Base-by-base conservation (phyloP, 2,329 filamentous ascomycete genomes). In the Paecilomyces variotii region DNA sequence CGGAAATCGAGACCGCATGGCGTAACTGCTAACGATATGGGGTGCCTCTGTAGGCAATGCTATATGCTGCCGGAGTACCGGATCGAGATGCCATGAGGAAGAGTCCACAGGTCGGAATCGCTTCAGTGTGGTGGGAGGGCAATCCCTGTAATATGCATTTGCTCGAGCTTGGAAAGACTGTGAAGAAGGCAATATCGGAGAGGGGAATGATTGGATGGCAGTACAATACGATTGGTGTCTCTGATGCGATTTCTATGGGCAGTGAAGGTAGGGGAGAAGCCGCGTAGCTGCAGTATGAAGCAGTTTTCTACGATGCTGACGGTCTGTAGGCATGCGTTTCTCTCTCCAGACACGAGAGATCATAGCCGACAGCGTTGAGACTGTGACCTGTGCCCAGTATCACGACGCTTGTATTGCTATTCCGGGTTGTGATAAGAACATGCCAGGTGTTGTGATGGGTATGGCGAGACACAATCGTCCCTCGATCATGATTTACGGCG, bases 381-480 rank as follows among this genome's bases (percentile, higher is more conserved):
- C 90, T 1, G 89, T 96, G 45, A 97, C 91, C 1, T 93, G 88
- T 72, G 93, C 90, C 4, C 92, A 97, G 72, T 88, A 89, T 66
- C 91, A 97, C 74, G 93, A 97, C 72, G 93, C 91, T 59, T 95
- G 92, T 73, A 92, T 97, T 72, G 87, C 90, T 30, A 93, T 97
- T 65, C 91, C 93, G 0, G 92, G 92, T 10, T 97, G 92, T 73
- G 92, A 97, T 78, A 97, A 97, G 83, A 97, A 97, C 74, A 97
- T 97, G 93, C 92, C 92, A 0, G 92, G 92, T 63, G 88, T 90
- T 14, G 81, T 94, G 62, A 96, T 96, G 87, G 91, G 89, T 0
- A 91, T 94, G 69, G 90, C 90, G 12, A 84, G 93, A 59, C 90
- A 95, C 76, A 97, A 97, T 75, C 84, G 93, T 9, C 93, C 93